These are phyloP conservation scores for Epithemia pelagica DNA, from an alignment of 108 stramenopile species.

Conservation along the genomic window DNA sequence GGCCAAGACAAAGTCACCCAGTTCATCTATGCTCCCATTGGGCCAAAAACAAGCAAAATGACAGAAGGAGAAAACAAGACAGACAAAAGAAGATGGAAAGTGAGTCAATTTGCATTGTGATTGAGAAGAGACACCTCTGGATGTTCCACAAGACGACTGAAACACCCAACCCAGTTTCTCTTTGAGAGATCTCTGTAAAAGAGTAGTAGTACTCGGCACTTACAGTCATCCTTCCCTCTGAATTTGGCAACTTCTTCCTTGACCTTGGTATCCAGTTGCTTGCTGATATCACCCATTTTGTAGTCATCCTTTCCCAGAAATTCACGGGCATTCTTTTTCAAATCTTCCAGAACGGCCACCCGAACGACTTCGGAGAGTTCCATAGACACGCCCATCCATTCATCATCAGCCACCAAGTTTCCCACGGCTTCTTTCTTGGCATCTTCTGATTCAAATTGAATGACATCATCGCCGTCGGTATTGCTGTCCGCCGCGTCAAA, in stretches of 20 bases:
- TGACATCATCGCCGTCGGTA: not conserved
- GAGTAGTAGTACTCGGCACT: no score
- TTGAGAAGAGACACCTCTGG: not conserved
- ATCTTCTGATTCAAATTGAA: slow-evolving; percentile 19
- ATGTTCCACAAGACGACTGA: no score
- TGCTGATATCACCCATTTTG: slow-evolving; percentile 61
- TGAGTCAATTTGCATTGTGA: not conserved
- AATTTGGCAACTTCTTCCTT: slow-evolving; percentile 58
- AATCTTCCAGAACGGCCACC: slow-evolving; percentile 64
- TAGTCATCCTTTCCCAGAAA: slow-evolving; percentile 72
- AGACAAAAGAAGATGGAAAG: not conserved
- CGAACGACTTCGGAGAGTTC: slow-evolving; percentile 75
- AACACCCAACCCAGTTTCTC: no score
- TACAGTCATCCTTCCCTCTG: slow-evolving; percentile 7
- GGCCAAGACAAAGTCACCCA: slow-evolving; percentile 72
- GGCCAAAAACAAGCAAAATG: not conserved
- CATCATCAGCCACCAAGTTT: slow-evolving; percentile 76
- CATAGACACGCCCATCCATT: slow-evolving; percentile 71
- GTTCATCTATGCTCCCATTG: slow-evolving; percentile 19
- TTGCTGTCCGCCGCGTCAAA: no score
- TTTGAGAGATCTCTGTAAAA: no score
- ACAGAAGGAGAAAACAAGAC: no score
- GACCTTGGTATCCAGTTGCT: slow-evolving; percentile 68
- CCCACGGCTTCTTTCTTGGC: slow-evolving; percentile 46
- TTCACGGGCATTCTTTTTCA: slow-evolving; percentile 76